Evolutionary conservation across 2,329 filamentous ascomycete genomes (phyloP), one percentile per base, ranked within the genome.

Genomic region (Fusarium sp.): DNA sequence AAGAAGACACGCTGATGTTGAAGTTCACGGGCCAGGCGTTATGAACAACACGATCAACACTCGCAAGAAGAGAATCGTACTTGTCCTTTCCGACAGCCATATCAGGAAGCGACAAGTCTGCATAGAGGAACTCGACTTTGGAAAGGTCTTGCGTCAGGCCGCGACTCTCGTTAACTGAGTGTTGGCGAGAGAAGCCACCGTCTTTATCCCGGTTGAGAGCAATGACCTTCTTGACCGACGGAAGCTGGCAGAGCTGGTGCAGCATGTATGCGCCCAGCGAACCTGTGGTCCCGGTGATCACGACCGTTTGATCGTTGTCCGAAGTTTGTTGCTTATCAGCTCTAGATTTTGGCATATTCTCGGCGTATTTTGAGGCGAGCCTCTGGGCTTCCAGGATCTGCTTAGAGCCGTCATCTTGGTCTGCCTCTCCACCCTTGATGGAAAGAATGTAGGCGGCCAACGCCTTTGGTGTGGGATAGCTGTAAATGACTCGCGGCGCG

Each of bases 21-120:
- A 62, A 62, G n/a, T 62, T 62, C 2, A 62, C 59, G 0, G 59
- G 59, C 59, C 59, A 62, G 0, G 59, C 59, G 15, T 62, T 62
- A 7, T 62, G 59, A 2, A 62, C 19, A 0, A 62, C 37, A 1
- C 57, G 37, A 19, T 62, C 59, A 4, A 26, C 57, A 2, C 7
- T 15, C 0, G 9, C 5, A 3, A 62, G 32, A 13, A 62, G 37
- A 10, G 6, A 1, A 2, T 20, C 0, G 4, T 62, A 62, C 15
- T 48, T 62, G 6, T 17, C 6, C 5, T 44, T 2, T 0, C 37
- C 49, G 0, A 62, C 8, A 0, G 43, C 43, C 1, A 56, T 22
- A 1, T 62, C 49, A 0, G 57, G n/a, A 3, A 56, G 32, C 0
- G 59, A 62, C 0, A 62, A 1, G 4, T 62, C 32, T 0, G 30